A percentile compares a stretch with the other conserved stretches of the same genome.
Evolutionary conservation across 2,329 filamentous ascomycete genomes (phyloP).

Genomic region (Fusarium compactum): DNA sequence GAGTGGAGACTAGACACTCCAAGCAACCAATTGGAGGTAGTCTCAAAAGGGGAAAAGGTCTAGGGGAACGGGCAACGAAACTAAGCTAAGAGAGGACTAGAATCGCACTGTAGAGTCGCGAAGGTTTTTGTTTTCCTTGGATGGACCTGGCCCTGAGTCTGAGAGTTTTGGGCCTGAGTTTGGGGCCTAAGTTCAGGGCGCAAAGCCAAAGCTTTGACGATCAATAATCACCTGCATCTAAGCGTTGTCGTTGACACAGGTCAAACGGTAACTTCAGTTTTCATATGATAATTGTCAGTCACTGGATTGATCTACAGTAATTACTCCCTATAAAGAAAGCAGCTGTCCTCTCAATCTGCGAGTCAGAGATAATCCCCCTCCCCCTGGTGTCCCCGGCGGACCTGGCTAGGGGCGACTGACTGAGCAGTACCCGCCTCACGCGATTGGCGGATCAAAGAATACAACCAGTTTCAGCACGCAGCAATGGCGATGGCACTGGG

Average conservation of each 20-base stretch:
- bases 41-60: conserved; percentile 36
- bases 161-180: not conserved
- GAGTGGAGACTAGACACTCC: conserved; percentile 1
- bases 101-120: conserved; percentile 6
- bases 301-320: conserved; percentile 13
- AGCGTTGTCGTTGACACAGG: not conserved
- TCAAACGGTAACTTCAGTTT: not conserved
- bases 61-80: not conserved
- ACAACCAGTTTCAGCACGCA: conserved; percentile 36
- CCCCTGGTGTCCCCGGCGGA: conserved; percentile 26
- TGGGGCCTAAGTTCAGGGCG: not conserved
- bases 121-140: conserved; percentile 30
- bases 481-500: conserved; percentile 18
- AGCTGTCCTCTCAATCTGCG: not conserved
- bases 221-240: not conserved
- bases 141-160: conserved; percentile 1
- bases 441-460: conserved; percentile 31
- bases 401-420: conserved; percentile 24
- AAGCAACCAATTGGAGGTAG: conserved; percentile 17
- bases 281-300: not conserved
- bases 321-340: not conserved
- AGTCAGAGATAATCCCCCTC: conserved; percentile 18
- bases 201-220: not conserved
- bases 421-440: not conserved
- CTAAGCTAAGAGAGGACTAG: conserved; percentile 29